Conservation (phyloP, 2,329 filamentous ascomycete genomes). For the Helotiales sp. region DNA sequence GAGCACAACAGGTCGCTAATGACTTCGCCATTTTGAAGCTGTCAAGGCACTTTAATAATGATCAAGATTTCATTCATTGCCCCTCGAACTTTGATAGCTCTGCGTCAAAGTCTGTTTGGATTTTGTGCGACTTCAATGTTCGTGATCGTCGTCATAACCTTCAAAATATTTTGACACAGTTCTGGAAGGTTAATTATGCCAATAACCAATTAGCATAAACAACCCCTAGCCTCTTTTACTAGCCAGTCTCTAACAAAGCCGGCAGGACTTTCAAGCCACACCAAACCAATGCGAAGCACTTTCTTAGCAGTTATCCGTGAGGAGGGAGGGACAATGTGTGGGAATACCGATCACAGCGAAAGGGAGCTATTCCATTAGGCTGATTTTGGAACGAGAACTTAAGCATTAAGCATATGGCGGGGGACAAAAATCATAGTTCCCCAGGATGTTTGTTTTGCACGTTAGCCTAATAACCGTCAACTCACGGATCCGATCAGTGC, state of each 20-base stretch:
- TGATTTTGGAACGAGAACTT: not conserved
- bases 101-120: conserved; percentile 8
- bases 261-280: conserved; percentile 4
- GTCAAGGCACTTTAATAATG: not conserved
- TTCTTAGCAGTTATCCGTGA: conserved; percentile 4
- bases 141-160: not conserved
- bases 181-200: conserved; percentile 14
- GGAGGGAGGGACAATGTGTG: conserved; percentile 10
- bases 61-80: conserved; percentile 10
- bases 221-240: not conserved
- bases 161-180: not conserved
- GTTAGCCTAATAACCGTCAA: not conserved
- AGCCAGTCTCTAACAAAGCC: not conserved
- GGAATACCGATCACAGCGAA: conserved; percentile 8
- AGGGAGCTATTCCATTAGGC: not conserved
- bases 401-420: not conserved
- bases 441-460: not conserved
- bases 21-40: conserved; percentile 9
- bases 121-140: conserved; percentile 15
- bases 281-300: conserved; percentile 9
- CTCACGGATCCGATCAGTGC: not conserved
- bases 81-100: conserved; percentile 6
- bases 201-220: conserved; percentile 1
- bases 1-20: conserved; percentile 5
- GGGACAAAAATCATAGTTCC: not conserved